Base-by-base conservation (phyloP, 2,329 filamentous ascomycete genomes). In the Epichloe coenophiala region DNA sequence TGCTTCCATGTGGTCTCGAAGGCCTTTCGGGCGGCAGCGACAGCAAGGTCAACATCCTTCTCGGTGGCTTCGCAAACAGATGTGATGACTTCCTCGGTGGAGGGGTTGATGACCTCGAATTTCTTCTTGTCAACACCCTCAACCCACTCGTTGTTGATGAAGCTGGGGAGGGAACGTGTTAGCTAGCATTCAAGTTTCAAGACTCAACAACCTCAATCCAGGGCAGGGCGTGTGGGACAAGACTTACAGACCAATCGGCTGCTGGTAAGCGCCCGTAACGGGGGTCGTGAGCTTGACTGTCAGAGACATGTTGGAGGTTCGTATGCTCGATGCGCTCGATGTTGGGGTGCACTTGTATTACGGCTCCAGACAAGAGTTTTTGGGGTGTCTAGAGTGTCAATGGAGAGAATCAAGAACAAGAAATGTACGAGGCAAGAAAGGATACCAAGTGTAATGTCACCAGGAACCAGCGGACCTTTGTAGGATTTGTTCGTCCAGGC, bases 71-170 rank as follows among this genome's bases (percentile, higher is more conserved):
- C 89, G 65, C 80, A 73, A 60, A 95, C 86, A 50, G 82, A 83
- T 75, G 76, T 79, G 73, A 95, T 94, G 63, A 88, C 80, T 69
- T 89, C 82, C 70, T 95, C 90, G 57, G 80, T 88, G 57, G 84
- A 64, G 53, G 89, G 89, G 78, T 95, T 95, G 76, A 93, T 84
- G 68, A 89, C 86, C 71, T 95, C 88, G 64, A 95, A 93, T 59
- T 84, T 89, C 78, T 88, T 84, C 73, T 89, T 89, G 61, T 95
- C 87, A 56, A 85, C 82, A 65, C 81, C 77, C 62, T 70, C 67
- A 57, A 94, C 80, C 72, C 84, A 96, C 71, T 96, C 85, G 69
- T 91, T 90, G 79, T 93, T 90, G 78, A 95, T 93, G 78, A 88
- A 93, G 54, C 84, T 88, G 61, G 9, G 19, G 21, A 46, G 6